Conservation (phyloP, 1,139 yeast species). For the Diutina sp. region DNA sequence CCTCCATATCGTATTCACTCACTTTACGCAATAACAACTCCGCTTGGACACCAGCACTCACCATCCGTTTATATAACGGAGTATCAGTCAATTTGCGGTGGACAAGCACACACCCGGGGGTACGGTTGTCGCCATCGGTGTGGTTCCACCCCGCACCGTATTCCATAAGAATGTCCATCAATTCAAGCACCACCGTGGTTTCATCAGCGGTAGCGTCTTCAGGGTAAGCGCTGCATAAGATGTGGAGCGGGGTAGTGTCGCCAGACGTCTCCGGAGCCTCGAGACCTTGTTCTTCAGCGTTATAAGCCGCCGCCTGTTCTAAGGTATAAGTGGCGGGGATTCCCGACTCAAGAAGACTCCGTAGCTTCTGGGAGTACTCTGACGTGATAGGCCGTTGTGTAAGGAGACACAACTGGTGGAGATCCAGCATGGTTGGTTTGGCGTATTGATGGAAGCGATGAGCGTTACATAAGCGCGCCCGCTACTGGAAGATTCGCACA, state of each 20-base stretch:
- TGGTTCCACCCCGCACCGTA: slow-evolving; percentile 91
- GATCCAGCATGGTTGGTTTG: slow-evolving; percentile 41
- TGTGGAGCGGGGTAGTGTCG: slow-evolving; percentile 74
- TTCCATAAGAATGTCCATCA: slow-evolving; percentile 59
- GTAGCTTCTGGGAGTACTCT: slow-evolving; percentile 32
- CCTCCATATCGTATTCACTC: slow-evolving; percentile 41
- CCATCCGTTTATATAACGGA: slow-evolving; percentile 39
- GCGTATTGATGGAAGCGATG: neutral
- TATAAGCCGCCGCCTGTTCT: slow-evolving; percentile 58
- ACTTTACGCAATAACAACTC: slow-evolving; percentile 70
- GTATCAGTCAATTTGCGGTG: slow-evolving; percentile 33
- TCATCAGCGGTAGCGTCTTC: slow-evolving; percentile 30
- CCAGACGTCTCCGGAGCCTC: slow-evolving; percentile 11
- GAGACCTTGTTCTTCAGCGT: slow-evolving; percentile 24
- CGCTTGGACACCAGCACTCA: slow-evolving; percentile 85
- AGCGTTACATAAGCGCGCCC: neutral
- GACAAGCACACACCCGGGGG: slow-evolving; percentile 64
- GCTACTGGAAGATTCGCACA: no score
- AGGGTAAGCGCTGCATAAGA: slow-evolving; percentile 44
- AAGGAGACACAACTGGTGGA: slow-evolving; percentile 58
- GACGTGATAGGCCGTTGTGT: slow-evolving; percentile 39
- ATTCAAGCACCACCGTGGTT: slow-evolving; percentile 27
- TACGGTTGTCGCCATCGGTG: slow-evolving; percentile 49
- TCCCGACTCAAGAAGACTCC: slow-evolving; percentile 39
- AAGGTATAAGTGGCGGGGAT: slow-evolving; percentile 75